These are phyloP conservation scores for Arctostaphylos glauca DNA, from an alignment of 148 eudicot genomes.

Conservation along the genomic window DNA sequence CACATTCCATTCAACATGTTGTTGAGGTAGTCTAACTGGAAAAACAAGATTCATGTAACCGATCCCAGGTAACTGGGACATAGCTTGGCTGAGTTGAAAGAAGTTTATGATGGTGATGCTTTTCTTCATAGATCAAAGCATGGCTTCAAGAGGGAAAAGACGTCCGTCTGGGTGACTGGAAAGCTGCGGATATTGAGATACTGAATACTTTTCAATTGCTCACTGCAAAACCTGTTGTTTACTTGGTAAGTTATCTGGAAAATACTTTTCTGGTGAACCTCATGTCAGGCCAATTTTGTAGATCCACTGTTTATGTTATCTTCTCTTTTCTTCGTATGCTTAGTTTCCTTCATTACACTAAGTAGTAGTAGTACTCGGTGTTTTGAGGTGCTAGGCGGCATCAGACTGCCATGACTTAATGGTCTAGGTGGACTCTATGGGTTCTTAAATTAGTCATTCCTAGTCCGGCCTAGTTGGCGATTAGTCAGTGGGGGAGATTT, in stretches of 20 bases:
- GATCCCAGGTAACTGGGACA: neutral
- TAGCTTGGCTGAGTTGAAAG: neutral
- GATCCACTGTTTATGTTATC: neutral
- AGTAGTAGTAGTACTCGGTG: too few species aligned
- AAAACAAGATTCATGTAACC: neutral
- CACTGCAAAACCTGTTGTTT: slow-evolving; percentile 95
- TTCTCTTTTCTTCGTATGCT: neutral
- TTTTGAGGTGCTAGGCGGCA: too few species aligned
- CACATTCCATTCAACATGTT: neutral
- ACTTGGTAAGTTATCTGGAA: slow-evolving; percentile 58
- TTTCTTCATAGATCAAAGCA: slow-evolving; percentile 59
- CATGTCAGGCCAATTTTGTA: neutral
- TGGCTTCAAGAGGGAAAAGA: slow-evolving; percentile 89
- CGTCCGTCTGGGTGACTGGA: slow-evolving; percentile 90
- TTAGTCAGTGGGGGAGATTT: too few species aligned
- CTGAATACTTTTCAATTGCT: slow-evolving; percentile 92
- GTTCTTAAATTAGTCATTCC: too few species aligned
- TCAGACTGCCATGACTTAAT: too few species aligned
- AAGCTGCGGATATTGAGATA: slow-evolving; percentile 91
- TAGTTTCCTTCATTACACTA: neutral
- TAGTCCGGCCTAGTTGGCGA: too few species aligned
- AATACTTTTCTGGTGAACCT: neutral
- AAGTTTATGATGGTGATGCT: slow-evolving; percentile 5
- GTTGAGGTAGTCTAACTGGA: neutral
- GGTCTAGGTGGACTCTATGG: too few species aligned